Evolutionary conservation across 768 basidiomycete species (phyloP).

Genomic region (Tulasnella sp.): DNA sequence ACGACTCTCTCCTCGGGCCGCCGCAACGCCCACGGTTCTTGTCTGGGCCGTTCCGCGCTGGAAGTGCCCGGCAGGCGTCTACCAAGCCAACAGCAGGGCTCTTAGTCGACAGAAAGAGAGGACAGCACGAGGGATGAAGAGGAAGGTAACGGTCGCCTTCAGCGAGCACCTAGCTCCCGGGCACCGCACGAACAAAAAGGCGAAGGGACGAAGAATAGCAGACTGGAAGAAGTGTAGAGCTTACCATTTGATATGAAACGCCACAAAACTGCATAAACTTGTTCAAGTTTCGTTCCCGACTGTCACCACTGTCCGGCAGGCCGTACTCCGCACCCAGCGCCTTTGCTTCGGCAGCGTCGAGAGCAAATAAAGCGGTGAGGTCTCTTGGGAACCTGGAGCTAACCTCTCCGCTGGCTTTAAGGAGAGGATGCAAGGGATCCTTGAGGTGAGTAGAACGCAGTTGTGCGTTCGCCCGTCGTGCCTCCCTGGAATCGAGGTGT

Average conservation of each 20-base stretch:
- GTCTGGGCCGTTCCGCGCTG: background rate
- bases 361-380: slow-evolving; percentile 37
- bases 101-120: background rate
- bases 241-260: slow-evolving; percentile 46
- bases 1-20: background rate
- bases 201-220: background rate
- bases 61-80: background rate
- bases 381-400: slow-evolving; percentile 42
- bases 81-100: background rate
- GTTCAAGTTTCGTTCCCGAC: slow-evolving; percentile 41
- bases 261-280: slow-evolving; percentile 46
- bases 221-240: background rate
- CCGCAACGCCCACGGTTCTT: background rate
- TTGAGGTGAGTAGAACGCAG: slow-evolving; percentile 33
- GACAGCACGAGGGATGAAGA: too few relatives aligned
- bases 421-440: slow-evolving; percentile 36
- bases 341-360: slow-evolving; percentile 35
- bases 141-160: background rate
- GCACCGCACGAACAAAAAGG: background rate
- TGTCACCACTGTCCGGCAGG: slow-evolving; percentile 27
- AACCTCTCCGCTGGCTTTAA: slow-evolving; percentile 36
- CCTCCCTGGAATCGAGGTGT: slow-evolving; percentile 34
- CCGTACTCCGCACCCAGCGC: slow-evolving; percentile 27
- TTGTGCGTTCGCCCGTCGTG: slow-evolving; percentile 40
- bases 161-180: background rate